Evolutionary conservation across 2,329 filamentous ascomycete species (phyloP), one percentile per base, ranked within the genome.

Genomic region (Acephala macrosclerotiorum): DNA sequence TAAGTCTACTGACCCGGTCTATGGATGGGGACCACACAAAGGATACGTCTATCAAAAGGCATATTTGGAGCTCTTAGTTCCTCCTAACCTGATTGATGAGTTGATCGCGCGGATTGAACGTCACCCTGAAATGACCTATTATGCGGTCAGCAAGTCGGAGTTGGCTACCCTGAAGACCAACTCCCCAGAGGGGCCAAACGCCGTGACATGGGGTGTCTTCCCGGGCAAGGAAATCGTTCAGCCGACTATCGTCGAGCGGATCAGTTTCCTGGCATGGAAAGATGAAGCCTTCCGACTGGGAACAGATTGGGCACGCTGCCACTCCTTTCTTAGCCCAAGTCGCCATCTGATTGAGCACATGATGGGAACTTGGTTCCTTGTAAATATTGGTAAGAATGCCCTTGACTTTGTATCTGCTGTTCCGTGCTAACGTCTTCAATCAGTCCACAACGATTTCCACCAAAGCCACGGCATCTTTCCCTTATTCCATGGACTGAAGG

Each of bases 141-240:
- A 98, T 75, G 93, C 94, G 56, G 93, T 97, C 68, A 96, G 92
- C 73, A 94, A 93, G 79, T 84, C 86, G 22, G 94, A 93, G 79
- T 84, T 86, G 22, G 94, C 95, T 33, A 87, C 90, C 64, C 84
- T 98, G 63, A 89, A 89, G 78, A 96, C 93, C 33, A 98, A 99
- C 75, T 89, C 93, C 1, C 89, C 90, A 9, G 93, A 96, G 72
- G 92, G 93, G 6, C 96, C 96, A 42, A 99, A 99, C 74, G 96
- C 96, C n/a, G 92, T 99, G 58, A 99, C 96, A 1, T 99, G 96
- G 96, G 96, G 96, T 79, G 96, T 99, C 38, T 99, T 98, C 82
- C 95, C 96, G 0, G 96, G 96, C 65, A 97, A 98, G 79, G 96
- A 99, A 80, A 97, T 99, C 76, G 94, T 99, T n/a, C 96, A 99